phyloP scores from a whole-genome alignment of 768 basidiomycete species.

The Pisolithus albus region DNA sequence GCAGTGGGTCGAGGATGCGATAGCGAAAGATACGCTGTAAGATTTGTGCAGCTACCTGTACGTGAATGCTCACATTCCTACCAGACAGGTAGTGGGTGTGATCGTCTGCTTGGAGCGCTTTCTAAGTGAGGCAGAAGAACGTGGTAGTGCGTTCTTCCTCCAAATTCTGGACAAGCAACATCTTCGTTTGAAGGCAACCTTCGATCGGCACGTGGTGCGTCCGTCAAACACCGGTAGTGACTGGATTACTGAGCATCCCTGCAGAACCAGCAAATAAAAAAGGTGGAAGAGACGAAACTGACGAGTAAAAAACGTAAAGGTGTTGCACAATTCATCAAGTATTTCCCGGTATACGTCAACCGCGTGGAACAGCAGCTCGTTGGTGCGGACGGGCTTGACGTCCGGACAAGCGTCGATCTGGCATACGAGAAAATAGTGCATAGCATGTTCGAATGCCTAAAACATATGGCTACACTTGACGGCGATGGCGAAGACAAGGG shows the following conservation, averaged over 20 bases:
- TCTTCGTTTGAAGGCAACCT: slow-evolving; percentile 61
- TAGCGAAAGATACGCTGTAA: slow-evolving; percentile 73
- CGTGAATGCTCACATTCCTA: slow-evolving; percentile 4
- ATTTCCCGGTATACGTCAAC: slow-evolving; percentile 84
- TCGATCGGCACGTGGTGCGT: slow-evolving; percentile 71
- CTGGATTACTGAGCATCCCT: slow-evolving; percentile 1
- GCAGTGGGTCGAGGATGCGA: slow-evolving; percentile 73
- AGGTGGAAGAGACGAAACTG: slow-evolving; percentile 85
- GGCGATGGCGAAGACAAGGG: slow-evolving; percentile 94
- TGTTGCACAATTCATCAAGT: slow-evolving; percentile 84
- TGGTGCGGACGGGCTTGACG: slow-evolving; percentile 68
- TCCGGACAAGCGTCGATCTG: slow-evolving; percentile 67
- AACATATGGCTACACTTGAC: slow-evolving; percentile 94
- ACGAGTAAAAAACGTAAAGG: slow-evolving; percentile 91
- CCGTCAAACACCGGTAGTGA: background rate
- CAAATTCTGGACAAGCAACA: slow-evolving; percentile 79
- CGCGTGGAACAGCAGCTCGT: slow-evolving; percentile 81
- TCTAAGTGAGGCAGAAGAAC: slow-evolving; percentile 70
- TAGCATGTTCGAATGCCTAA: slow-evolving; percentile 86
- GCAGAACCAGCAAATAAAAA: slow-evolving; percentile 81
- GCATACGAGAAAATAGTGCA: slow-evolving; percentile 87
- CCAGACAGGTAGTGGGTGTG: slow-evolving; percentile 81
- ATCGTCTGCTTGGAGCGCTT: slow-evolving; percentile 73
- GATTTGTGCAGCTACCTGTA: slow-evolving; percentile 14
- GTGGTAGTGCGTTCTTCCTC: slow-evolving; percentile 68